phyloP scores from a whole-genome alignment of 2,329 filamentous ascomycete species.

The Pseudopithomyces maydicus region DNA sequence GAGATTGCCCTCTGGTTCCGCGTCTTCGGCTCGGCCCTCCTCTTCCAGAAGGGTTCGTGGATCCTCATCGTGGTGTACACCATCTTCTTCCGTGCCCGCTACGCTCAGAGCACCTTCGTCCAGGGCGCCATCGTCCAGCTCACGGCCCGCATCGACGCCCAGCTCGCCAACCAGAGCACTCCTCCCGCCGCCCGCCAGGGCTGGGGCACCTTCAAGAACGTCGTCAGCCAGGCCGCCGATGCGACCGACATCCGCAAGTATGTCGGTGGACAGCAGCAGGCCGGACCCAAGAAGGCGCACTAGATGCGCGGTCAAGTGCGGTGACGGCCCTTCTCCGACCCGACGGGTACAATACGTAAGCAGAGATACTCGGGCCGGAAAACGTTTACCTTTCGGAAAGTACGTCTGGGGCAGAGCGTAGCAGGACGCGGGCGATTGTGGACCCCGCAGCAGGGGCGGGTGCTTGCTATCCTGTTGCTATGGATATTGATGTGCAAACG shows the following conservation, averaged over 20 bases:
- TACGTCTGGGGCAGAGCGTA: not conserved
- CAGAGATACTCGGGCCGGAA: constrained; percentile 13
- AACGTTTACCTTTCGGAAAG: not conserved
- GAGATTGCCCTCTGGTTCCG: constrained; percentile 89
- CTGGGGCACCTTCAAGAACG: constrained; percentile 80
- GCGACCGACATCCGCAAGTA: constrained; percentile 80
- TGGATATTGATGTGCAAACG: no score
- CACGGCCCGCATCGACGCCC: constrained; percentile 76
- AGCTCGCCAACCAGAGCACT: constrained; percentile 84
- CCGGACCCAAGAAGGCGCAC: constrained; percentile 69
- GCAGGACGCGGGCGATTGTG: not conserved
- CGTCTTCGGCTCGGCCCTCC: constrained; percentile 76
- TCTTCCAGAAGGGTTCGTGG: constrained; percentile 92
- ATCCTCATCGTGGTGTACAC: constrained; percentile 86
- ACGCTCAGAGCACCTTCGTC: constrained; percentile 90
- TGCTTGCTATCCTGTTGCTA: no score
- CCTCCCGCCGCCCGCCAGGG: constrained; percentile 77
- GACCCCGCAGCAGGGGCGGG: not conserved
- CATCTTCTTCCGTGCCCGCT: constrained; percentile 88
- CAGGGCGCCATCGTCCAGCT: constrained; percentile 77
- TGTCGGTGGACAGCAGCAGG: constrained; percentile 58
- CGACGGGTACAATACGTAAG: constrained; percentile 15
- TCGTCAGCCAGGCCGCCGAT: constrained; percentile 75
- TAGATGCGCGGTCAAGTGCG: constrained; percentile 23
- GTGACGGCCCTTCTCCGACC: constrained; percentile 21